These are phyloP conservation scores for Takashimella tepidaria DNA, from an alignment of 1,284 basidiomycete species.

Conservation along the genomic window DNA sequence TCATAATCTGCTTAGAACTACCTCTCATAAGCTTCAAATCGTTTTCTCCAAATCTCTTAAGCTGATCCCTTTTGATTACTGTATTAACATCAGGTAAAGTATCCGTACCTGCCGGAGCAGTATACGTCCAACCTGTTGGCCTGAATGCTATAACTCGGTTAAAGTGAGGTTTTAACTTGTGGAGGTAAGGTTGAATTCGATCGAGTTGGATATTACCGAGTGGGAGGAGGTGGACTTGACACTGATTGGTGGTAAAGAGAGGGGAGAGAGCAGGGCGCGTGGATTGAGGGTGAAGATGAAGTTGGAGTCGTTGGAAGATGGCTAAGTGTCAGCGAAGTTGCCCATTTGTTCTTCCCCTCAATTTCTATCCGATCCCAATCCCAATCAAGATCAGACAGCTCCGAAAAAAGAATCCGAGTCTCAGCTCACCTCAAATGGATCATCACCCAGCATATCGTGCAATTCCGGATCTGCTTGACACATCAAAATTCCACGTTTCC, in stretches of 20 bases:
- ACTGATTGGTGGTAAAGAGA: conserved; percentile 49
- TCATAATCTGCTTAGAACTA: conserved; percentile 62
- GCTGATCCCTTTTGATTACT: conserved; percentile 63
- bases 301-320: too few species aligned
- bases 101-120: conserved; percentile 63
- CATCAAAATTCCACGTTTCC: conserved; percentile 71
- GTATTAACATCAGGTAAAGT: conserved; percentile 59
- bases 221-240: conserved; percentile 80
- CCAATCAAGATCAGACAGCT: too few species aligned
- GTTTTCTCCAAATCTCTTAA: conserved; percentile 60
- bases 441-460: conserved; percentile 66
- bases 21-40: conserved; percentile 67
- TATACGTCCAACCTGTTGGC: conserved; percentile 91
- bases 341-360: too few species aligned
- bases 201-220: conserved; percentile 74
- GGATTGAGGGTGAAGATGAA: not conserved
- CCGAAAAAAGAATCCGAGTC: too few species aligned
- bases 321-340: too few species aligned
- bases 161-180: conserved; percentile 68
- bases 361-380: too few species aligned
- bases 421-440: conserved; percentile 57
- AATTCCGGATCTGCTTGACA: conserved; percentile 80
- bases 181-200: conserved; percentile 69
- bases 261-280: not conserved
- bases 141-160: conserved; percentile 74